Evolutionary conservation across 345 rosid species (phyloP).

Genomic region (Viola odorata): DNA sequence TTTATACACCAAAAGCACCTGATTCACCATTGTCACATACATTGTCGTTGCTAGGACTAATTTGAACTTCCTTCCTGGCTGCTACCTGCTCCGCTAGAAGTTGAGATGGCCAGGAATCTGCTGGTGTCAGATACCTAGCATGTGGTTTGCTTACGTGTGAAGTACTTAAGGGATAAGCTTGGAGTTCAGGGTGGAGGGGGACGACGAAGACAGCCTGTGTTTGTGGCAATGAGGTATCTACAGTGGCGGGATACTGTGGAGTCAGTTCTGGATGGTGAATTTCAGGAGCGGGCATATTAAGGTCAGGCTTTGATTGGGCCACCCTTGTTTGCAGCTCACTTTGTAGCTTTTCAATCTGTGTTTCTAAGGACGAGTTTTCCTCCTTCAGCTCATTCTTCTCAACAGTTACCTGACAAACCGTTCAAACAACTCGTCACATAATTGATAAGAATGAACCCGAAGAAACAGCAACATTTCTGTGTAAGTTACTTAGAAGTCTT

Average conservation of each 20-base stretch:
- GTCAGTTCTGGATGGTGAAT: conserved; percentile 37
- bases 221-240: conserved; percentile 41
- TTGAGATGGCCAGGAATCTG: conserved; percentile 81
- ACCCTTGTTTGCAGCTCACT: conserved; percentile 43
- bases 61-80: conserved; percentile 13
- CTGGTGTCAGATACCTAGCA: conserved; percentile 66
- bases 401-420: conserved; percentile 47
- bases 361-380: conserved; percentile 64
- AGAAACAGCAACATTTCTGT: not conserved
- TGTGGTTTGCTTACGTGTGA: conserved; percentile 73
- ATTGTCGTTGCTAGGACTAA: conserved; percentile 2
- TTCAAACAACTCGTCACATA: conserved; percentile 2
- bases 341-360: conserved; percentile 49
- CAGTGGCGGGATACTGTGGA: conserved; percentile 20
- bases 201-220: conserved; percentile 57
- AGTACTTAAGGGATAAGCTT: conserved; percentile 27
- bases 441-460: not conserved
- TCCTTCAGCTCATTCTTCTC: conserved; percentile 85
- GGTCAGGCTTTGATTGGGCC: conserved; percentile 47
- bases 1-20: not conserved
- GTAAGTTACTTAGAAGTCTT: too few species aligned
- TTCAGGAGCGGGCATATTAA: conserved; percentile 48
- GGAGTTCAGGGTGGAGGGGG: conserved; percentile 49
- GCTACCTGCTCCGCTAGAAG: conserved; percentile 40
- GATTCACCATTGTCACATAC: not conserved